Evolutionary conservation across 495 filamentous ascomycete species (phyloP), one percentile per base, ranked within the genome.

Genomic region (Rusavskia elegans): DNA sequence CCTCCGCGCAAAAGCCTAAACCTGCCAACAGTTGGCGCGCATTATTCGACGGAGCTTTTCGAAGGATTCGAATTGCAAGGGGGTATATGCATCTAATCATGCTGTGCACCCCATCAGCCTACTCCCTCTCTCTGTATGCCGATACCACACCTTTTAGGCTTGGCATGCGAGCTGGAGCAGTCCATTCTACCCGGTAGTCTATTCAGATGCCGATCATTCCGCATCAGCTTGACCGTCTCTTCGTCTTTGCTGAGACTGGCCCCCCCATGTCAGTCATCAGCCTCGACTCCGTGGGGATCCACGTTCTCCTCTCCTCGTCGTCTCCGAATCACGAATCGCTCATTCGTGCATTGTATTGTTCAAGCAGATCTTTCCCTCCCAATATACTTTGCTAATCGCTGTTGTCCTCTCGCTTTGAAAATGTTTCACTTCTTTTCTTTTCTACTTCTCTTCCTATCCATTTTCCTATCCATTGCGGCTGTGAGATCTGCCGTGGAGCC

Each of bases 401-500:
- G 19, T 29, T 14, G 2, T 48, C 10, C 45, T n/a, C n/a, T 48
- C 30, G 23, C 30, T 39, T 36, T 23, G 29, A 50, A 7, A 10
- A 41, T 44, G 20, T 5, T 41, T 29, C 37, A 3, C 14, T 14
- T 13, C n/a, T 51, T 29, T 41, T 1, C 23, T 41, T 2, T 32
- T 37, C 16, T 50, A 19, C 2, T 50, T 37, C 14, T 50, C 23
- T 35, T 39, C 48, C 17, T 35, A 2, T 35, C 46, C 8, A 4
- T 30, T 8, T 30, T 30, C 29, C 29, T 30, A 8, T 10, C 10
- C 32, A 35, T 35, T 35, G 32, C 21, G 30, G 29, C 20, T 50
- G 36, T 39, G 27, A 50, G 29, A 20, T 50, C 48, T 38, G 48
- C 14, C 23, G 23, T 23, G 11, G 42, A 55, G 52, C 25, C 59